phyloP scores from a whole-genome alignment of 257 asterid genomes.

The Ilex asprella region DNA sequence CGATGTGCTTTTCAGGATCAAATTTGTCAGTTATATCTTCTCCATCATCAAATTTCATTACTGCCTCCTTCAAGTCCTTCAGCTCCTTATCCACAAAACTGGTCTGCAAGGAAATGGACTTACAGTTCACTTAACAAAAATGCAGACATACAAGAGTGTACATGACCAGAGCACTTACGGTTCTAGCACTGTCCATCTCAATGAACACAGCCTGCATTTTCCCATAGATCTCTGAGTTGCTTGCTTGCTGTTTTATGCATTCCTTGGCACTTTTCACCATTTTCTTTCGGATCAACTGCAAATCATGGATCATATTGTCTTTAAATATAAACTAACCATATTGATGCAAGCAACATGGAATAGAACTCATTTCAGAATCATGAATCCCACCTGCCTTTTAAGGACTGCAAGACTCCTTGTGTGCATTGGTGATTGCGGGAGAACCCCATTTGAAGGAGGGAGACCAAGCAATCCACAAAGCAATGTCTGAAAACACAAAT shows the following conservation, averaged over 20 bases:
- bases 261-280: conserved; percentile 81
- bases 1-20: conserved; percentile 76
- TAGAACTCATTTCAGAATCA: conserved; percentile 3
- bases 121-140: not conserved
- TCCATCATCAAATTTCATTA: conserved; percentile 52
- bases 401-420: conserved; percentile 92
- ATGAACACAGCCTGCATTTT: conserved; percentile 82
- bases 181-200: conserved; percentile 68
- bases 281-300: conserved; percentile 62
- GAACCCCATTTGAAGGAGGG: conserved; percentile 98
- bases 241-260: conserved; percentile 64
- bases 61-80: conserved; percentile 76
- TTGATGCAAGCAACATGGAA: not conserved
- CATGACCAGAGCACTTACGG: conserved; percentile 34
- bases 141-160: not conserved
- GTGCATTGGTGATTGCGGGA: conserved; percentile 99
- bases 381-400: conserved; percentile 65
- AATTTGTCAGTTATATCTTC: conserved; percentile 29
- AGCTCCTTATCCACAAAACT: conserved; percentile 48
- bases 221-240: conserved; percentile 79
- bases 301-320: conserved; percentile 4
- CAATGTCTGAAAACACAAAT: conserved; percentile 53
- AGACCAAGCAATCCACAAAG: conserved; percentile 91
- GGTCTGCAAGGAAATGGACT: conserved; percentile 32
- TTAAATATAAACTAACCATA: not conserved